phyloP scores from a whole-genome alignment of 1,284 basidiomycete genomes.

The Dichomitus squalens region DNA sequence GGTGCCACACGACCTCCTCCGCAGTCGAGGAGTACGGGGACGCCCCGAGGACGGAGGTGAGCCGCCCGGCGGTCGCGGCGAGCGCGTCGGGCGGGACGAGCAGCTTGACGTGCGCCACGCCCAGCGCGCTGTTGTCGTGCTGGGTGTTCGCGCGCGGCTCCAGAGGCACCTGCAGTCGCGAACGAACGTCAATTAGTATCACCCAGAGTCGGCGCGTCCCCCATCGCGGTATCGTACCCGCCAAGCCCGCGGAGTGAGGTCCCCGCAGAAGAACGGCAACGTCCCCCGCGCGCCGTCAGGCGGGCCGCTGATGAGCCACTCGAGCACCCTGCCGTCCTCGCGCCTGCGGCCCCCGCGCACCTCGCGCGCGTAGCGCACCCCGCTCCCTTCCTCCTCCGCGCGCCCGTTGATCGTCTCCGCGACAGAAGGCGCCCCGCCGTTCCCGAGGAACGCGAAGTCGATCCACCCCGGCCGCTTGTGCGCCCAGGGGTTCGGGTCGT shows the following conservation, averaged over 20 bases:
- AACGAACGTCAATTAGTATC: neutral
- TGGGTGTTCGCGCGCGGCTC: slow-evolving; percentile 44
- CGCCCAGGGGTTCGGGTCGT: slow-evolving; percentile 57
- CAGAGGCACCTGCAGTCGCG: slow-evolving; percentile 47
- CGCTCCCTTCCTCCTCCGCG: slow-evolving; percentile 37
- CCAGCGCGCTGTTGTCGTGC: slow-evolving; percentile 50
- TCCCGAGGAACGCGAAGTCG: slow-evolving; percentile 63
- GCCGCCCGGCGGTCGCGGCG: slow-evolving; percentile 33
- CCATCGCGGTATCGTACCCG: slow-evolving; percentile 60
- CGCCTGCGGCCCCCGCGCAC: slow-evolving; percentile 52
- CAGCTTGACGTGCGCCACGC: slow-evolving; percentile 50
- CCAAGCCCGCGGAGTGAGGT: slow-evolving; percentile 59
- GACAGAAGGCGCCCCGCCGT: slow-evolving; percentile 40
- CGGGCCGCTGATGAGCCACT: slow-evolving; percentile 59
- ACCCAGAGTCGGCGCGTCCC: too few species aligned
- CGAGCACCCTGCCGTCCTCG: slow-evolving; percentile 51
- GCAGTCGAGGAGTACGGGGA: slow-evolving; percentile 31
- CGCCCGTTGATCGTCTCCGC: slow-evolving; percentile 56
- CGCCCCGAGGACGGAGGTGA: slow-evolving; percentile 51
- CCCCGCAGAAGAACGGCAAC: slow-evolving; percentile 74
- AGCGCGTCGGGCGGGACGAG: slow-evolving; percentile 36
- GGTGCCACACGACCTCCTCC: slow-evolving; percentile 29
- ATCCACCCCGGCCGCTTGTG: slow-evolving; percentile 60
- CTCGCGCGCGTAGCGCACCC: slow-evolving; percentile 45
- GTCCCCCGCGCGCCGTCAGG: slow-evolving; percentile 32